Evolutionary conservation across 495 filamentous ascomycete species (phyloP), one percentile per base, ranked within the genome.

Genomic region (Penicillium paxilli): DNA sequence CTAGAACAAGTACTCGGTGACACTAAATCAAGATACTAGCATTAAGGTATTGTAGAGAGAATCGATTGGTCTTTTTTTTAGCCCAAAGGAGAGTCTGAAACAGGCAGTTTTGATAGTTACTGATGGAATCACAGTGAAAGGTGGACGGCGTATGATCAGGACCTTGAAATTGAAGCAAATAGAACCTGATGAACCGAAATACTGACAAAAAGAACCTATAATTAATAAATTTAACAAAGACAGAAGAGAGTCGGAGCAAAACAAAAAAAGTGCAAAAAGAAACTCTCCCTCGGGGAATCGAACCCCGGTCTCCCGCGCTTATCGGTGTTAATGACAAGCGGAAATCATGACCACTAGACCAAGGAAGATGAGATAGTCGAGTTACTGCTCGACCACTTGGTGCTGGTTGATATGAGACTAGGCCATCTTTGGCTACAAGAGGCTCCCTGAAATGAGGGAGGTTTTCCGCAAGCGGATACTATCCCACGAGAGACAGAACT

Each of bases 301-400:
- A 77, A 79, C 74, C 73, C 73, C 70, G 75, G 74, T 77, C 74
- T 78, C 74, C 53, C 63, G 60, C 59, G 60, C 64, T 64, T 64
- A 62, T 58, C 62, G 47, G 55, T 60, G 7, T 57, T 58, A 57
- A 63, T 74, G 74, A 77, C 74, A 79, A 77, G 74, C 73, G 74
- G 74, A 79, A 79, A 75, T 76, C 74, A 78, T 78, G 61, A 76
- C 74, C 74, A 75, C 73, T 78, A 74, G 72, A 71, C 68, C 68
- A 70, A 65, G 62, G 62, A 65, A 68, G 59, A 63, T 57, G 26
- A 11, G 35, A 37, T 57, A 45, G 46, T 19, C 45, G 57, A 59
- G 57, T 66, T 66, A 58, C 60, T 48, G 50, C 63, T 66, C 57
- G 60, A 32, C 60, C 63, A 63, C 60, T 66, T 60, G 60, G 57